Base-by-base conservation (phyloP, 345 rosid genomes). In the Mercurialis annua region DNA sequence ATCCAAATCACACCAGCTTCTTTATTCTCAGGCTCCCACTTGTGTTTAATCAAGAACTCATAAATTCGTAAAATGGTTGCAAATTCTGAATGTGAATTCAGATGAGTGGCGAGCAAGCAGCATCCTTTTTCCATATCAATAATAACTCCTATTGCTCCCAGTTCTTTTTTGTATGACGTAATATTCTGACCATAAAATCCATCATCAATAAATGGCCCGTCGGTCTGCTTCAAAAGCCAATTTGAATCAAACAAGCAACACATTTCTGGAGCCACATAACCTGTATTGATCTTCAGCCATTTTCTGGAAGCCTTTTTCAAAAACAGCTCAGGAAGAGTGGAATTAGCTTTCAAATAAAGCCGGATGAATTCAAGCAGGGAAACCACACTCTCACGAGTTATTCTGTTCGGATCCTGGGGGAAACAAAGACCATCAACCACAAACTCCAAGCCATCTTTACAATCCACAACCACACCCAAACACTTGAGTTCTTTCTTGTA, bases 131-230 rank as follows among this genome's bases (percentile, higher is more conserved):
- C 29, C 18, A 11, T 59, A 49, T 80, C 83, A 43, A 80, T 68
- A 47, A 10, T 56, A 47, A 88, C 92, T 60, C 95, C 88, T 10
- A 88, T 66, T 5, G 63, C 57, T 6, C 59, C 55, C 3, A 86
- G 85, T 86, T 87, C 92, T 20, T 65, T 31, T 40, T 10, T 69
- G 73, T 55, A 86, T 0, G 43, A 20, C 8, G 40, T 65, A 8
- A 85, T 61, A 21, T 59, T 47, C 6, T 74, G 56, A 55, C 92
- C 86, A 69, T 86, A 88, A 71, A 76, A 85, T 27, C 34, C 74
- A 60, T 86, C 89, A 27, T 87, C 90, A 56, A 88, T 81, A 80
- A 91, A 87, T 7, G 92, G 95, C 7, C 97, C 97, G 71, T 91
- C 92, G 16, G 73, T 40, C 24, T 2, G 79, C 71, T 77, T 67